A percentile compares a stretch with the other conserved stretches of the same genome.
Conservation (phyloP, 73 alveolate genomes). For the Tetrahymena borealis region DNA sequence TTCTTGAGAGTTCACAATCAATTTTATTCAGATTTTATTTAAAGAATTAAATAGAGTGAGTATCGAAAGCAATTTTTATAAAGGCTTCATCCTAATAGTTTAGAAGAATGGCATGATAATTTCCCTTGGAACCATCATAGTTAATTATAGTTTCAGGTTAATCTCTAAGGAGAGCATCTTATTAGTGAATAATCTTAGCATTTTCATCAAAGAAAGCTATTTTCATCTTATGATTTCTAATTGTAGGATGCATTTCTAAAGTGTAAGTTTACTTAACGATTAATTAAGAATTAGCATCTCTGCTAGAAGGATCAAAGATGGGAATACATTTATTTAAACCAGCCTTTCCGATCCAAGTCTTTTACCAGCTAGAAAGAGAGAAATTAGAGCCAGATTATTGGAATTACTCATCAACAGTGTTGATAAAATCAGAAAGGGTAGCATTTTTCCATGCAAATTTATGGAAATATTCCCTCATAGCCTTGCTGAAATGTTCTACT, state of each 20-base stretch:
- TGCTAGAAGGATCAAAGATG: conserved; percentile 37
- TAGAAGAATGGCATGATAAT: neutral
- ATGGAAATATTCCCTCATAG: conserved; percentile 71
- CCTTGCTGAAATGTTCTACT: conserved; percentile 69
- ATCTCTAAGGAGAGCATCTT: neutral
- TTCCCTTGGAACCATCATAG: neutral
- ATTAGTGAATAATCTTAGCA: neutral
- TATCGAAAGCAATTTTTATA: neutral
- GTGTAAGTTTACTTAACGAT: conserved; percentile 15
- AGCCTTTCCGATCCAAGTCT: conserved; percentile 72
- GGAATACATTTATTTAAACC: conserved; percentile 78
- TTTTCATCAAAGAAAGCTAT: conserved; percentile 26
- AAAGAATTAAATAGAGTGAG: neutral
- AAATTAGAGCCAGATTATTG: conserved; percentile 36
- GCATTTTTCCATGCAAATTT: conserved; percentile 78
- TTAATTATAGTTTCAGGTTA: neutral
- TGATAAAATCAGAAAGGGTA: conserved; percentile 67
- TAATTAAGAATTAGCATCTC: conserved; percentile 17
- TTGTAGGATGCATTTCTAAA: conserved; percentile 14
- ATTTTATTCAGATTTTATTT: neutral
- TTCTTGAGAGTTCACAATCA: neutral
- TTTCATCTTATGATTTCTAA: conserved; percentile 27
- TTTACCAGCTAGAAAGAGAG: conserved; percentile 40
- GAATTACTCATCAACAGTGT: conserved; percentile 49
- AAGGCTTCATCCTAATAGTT: neutral